Evolutionary conservation across 768 basidiomycete species (phyloP), one percentile per base, ranked within the genome.

Genomic region (Gelatoporia subvermispora): DNA sequence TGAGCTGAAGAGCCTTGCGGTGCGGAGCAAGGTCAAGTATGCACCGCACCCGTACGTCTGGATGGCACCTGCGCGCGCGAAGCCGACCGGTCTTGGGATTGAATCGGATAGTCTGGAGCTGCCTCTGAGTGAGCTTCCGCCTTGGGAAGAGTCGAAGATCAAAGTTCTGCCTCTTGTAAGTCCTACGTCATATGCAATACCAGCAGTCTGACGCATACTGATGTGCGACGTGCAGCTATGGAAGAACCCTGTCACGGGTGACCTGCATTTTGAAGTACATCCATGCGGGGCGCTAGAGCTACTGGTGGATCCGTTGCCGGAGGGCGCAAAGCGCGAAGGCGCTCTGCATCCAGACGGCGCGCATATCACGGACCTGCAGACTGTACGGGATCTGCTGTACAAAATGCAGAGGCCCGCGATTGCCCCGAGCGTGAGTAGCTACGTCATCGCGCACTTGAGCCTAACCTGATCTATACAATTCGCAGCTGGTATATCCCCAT

Each of bases 331-430:
- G 22, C 73, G 76, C 9, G 75, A 82, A 36, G 81, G 74, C 0
- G 82, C 88, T 3, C 71, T 93, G 1, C 93, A 84, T 67, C 93
- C 93, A 4, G 84, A 93, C 51, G 93, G 93, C 8, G 84, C 76
- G 1, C 79, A 82, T 58, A 59, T 96, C 59, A 86, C 72, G 18
- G 81, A 93, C 60, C 72, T 95, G 20, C 74, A 76, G 45, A 69
- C 81, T 48, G 88, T 90, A 15, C 76, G 93, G 4, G 79, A 74
- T 8, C 62, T 93, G 21, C 64, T 94, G 31, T 92, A 95, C 71
- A 77, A 74, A 68, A 87, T 95, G 78, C 92, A 94, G 64, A 70
- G 92, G 10, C 93, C 93, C 3, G 92, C 82, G 16, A 95, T 96
- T 51, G 82, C 89, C 1, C 93, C 93, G 15, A 63, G 68, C 48